Conservation (phyloP, 2,329 filamentous ascomycete genomes). For the Ciborinia camelliae region DNA sequence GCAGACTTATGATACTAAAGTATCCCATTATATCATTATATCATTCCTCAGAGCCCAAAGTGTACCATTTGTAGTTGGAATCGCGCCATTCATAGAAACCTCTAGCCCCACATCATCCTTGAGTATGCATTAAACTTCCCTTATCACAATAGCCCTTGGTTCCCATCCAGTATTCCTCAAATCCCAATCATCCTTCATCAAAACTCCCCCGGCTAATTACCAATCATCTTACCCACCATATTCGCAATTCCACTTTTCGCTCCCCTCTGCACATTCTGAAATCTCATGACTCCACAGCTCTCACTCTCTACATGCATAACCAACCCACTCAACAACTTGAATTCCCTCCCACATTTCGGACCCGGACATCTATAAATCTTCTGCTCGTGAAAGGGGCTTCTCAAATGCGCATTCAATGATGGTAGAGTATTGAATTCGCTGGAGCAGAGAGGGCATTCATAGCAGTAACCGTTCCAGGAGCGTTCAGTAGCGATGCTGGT, state of each 20-base stretch:
- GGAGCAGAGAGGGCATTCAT: constrained; percentile 54
- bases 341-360: constrained; percentile 22
- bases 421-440: constrained; percentile 40
- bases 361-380: constrained; percentile 36
- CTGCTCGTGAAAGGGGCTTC: constrained; percentile 50
- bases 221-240: constrained; percentile 38
- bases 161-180: neutral
- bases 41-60: neutral
- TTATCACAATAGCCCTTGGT: too few relatives aligned
- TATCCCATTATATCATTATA: neutral
- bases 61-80: neutral
- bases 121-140: too few relatives aligned
- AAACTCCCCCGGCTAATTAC: neutral
- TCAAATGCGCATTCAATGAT: constrained; percentile 51
- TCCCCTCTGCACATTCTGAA: constrained; percentile 24
- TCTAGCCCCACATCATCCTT: neutral
- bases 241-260: constrained; percentile 26
- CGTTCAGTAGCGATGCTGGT: constrained; percentile 38
- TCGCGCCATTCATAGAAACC: neutral
- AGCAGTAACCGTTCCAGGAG: constrained; percentile 47
- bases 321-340: constrained; percentile 29
- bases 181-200: constrained; percentile 33
- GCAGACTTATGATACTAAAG: neutral
- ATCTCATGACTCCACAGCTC: constrained; percentile 32
- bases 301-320: constrained; percentile 33